Percentiles rank a stretch among this genome's conserved stretches.
phyloP scores from a whole-genome alignment of 1,139 yeast genomes.

The Kodamaea ohmeri region DNA sequence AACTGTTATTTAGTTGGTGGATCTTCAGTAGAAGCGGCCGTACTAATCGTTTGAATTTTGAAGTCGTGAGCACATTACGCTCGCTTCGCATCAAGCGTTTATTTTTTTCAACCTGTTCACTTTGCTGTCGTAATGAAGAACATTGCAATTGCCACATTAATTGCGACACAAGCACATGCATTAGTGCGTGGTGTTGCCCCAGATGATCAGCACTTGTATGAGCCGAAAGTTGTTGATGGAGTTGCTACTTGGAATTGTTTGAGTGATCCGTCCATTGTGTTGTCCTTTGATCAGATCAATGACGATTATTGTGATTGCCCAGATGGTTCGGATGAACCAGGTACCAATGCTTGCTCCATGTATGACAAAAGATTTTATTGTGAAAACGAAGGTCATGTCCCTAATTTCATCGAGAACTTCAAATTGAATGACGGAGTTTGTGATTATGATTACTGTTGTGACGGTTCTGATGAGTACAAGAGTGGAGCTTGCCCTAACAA shows the following conservation, averaged over 20 bases:
- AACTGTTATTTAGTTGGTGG: conserved; percentile 32
- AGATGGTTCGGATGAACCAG: conserved; percentile 97
- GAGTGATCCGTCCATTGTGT: conserved; percentile 55
- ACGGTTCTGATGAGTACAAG: conserved; percentile 80
- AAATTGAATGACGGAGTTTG: conserved; percentile 88
- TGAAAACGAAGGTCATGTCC: conserved; percentile 66
- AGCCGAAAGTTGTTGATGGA: conserved; percentile 41
- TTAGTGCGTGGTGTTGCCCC: conserved; percentile 27
- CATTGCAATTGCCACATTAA: neutral
- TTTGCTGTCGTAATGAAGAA: neutral
- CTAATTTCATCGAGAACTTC: conserved; percentile 55
- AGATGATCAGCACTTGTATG: conserved; percentile 46
- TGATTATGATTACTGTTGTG: conserved; percentile 88
- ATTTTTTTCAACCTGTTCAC: conserved; percentile 1
- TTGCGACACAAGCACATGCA: neutral
- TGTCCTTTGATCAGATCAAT: conserved; percentile 65
- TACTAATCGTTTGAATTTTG: conserved; percentile 34
- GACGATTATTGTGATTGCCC: conserved; percentile 96
- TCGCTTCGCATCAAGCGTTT: neutral
- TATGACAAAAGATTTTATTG: conserved; percentile 63
- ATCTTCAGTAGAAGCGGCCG: conserved; percentile 40
- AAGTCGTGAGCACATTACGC: conserved; percentile 8
- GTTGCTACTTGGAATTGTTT: conserved; percentile 64
- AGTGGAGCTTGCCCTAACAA: conserved; percentile 51
- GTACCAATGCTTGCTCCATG: conserved; percentile 76